phyloP scores from a whole-genome alignment of 768 basidiomycete genomes.

The Leccinum barrowsii region DNA sequence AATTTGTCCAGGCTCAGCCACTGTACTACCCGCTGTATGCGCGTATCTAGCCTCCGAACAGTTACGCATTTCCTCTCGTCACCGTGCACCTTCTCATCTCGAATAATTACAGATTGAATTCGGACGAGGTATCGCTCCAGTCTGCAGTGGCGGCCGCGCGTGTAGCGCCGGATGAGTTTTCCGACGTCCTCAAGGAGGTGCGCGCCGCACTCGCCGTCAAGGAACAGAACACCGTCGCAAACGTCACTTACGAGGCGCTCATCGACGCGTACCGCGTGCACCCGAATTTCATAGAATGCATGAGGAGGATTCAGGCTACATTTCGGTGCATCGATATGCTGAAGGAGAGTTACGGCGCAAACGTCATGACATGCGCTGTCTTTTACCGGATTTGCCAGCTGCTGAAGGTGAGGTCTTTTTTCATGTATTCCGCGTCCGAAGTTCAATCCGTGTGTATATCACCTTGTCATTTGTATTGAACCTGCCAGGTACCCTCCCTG shows the following conservation, averaged over 20 bases:
- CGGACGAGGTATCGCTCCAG: constrained; percentile 25
- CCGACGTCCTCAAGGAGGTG: constrained; percentile 23
- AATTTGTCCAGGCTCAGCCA: constrained; percentile 27
- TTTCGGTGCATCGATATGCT: constrained; percentile 15
- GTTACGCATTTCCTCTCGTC: constrained; percentile 12
- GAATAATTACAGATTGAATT: constrained; percentile 19
- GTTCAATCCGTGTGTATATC: background rate
- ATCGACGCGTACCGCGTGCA: constrained; percentile 23
- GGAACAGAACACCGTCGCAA: background rate
- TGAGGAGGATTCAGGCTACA: constrained; percentile 31
- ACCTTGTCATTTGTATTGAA: background rate
- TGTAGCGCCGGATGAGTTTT: constrained; percentile 18
- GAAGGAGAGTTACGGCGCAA: constrained; percentile 15
- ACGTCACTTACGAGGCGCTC: constrained; percentile 30
- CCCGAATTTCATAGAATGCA: constrained; percentile 26
- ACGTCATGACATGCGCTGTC: constrained; percentile 34
- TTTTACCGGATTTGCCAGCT: constrained; percentile 46
- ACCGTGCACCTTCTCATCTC: background rate
- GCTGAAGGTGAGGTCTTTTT: constrained; percentile 30
- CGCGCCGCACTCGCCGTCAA: constrained; percentile 13
- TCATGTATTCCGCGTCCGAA: background rate
- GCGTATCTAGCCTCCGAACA: constrained; percentile 32
- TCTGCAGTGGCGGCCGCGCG: constrained; percentile 25
- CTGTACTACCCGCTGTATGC: constrained; percentile 26
- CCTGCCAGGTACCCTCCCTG: constrained; percentile 4